Conservation (phyloP, 2,329 filamentous ascomycete species). For the Aureobasidium namibiae region DNA sequence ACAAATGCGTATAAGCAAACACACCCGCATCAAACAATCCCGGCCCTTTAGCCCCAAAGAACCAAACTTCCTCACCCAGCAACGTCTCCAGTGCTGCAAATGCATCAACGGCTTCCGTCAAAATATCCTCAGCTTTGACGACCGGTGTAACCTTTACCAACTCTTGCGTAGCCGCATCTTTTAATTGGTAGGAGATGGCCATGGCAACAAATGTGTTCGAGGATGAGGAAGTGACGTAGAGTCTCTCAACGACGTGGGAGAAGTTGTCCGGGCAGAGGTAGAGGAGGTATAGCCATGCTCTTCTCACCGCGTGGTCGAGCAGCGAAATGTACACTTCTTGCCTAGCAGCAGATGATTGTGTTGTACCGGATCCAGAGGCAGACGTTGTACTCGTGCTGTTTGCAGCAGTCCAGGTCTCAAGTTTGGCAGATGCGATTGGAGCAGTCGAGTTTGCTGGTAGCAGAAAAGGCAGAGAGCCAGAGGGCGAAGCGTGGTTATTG, state of each 20-base stretch:
- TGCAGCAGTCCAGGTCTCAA: conserved; percentile 56
- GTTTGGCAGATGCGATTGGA: conserved; percentile 52
- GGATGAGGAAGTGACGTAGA: conserved; percentile 62
- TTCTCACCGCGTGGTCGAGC: conserved; percentile 67
- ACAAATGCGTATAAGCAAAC: conserved; percentile 80
- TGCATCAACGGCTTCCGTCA: conserved; percentile 53
- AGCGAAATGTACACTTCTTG: conserved; percentile 71
- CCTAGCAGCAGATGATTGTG: conserved; percentile 25
- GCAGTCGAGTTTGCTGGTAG: conserved; percentile 43
- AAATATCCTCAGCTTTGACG: conserved; percentile 42
- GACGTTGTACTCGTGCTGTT: not conserved
- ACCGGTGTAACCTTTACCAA: conserved; percentile 48
- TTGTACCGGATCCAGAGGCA: not conserved
- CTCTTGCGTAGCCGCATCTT: conserved; percentile 64
- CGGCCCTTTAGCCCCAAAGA: conserved; percentile 51
- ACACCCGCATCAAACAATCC: conserved; percentile 79
- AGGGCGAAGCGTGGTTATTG: conserved; percentile 88
- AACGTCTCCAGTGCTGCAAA: conserved; percentile 54
- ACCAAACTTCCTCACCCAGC: conserved; percentile 52
- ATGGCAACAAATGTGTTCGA: conserved; percentile 54
- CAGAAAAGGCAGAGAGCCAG: conserved; percentile 81
- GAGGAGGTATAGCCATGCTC: conserved; percentile 79
- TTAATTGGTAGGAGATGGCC: conserved; percentile 58
- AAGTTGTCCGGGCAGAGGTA: conserved; percentile 68
- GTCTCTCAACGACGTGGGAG: conserved; percentile 52